A percentile compares a stretch with the other conserved stretches of the same genome.
These are phyloP conservation scores for Kwoniella sp. DNA, from an alignment of 768 basidiomycete genomes.

Conservation along the genomic window DNA sequence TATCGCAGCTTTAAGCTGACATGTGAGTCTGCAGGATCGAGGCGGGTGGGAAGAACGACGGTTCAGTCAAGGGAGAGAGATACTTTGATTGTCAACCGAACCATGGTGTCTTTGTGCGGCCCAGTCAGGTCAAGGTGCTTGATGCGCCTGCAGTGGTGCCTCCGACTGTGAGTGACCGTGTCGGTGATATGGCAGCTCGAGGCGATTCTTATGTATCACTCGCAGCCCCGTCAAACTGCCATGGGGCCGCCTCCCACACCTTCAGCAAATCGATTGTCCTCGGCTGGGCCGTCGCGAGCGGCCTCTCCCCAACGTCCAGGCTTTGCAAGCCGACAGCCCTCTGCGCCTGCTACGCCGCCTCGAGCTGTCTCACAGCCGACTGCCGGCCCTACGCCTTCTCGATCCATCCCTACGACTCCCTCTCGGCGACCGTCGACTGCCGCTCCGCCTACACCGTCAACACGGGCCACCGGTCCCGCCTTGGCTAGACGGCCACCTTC, in stretches of 20 bases:
- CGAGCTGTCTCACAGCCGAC: constrained; percentile 50
- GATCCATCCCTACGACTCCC: neutral
- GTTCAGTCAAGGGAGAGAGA: constrained; percentile 66
- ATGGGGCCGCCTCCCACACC: constrained; percentile 23
- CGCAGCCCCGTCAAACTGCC: constrained; percentile 12
- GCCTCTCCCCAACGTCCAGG: constrained; percentile 14
- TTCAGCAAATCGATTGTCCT: constrained; percentile 4
- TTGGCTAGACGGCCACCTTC: constrained; percentile 37
- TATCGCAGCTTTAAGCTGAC: neutral
- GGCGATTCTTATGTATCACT: neutral
- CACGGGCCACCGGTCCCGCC: too few species aligned
- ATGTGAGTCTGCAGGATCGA: constrained; percentile 24
- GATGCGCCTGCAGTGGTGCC: constrained; percentile 41
- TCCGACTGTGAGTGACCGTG: constrained; percentile 3
- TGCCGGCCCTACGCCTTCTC: constrained; percentile 38
- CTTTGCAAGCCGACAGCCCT: neutral
- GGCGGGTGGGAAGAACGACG: constrained; percentile 91
- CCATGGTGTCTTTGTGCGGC: constrained; percentile 84
- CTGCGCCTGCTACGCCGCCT: constrained; percentile 22
- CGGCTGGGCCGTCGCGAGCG: constrained; percentile 12
- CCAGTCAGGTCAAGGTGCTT: constrained; percentile 71
- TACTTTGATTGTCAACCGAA: constrained; percentile 77
- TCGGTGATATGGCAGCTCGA: neutral
- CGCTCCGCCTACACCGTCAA: constrained; percentile 22
- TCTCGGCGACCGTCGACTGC: constrained; percentile 11